phyloP scores from a whole-genome alignment of 2,329 filamentous ascomycete species.

The Verticillium zaregamsianum region DNA sequence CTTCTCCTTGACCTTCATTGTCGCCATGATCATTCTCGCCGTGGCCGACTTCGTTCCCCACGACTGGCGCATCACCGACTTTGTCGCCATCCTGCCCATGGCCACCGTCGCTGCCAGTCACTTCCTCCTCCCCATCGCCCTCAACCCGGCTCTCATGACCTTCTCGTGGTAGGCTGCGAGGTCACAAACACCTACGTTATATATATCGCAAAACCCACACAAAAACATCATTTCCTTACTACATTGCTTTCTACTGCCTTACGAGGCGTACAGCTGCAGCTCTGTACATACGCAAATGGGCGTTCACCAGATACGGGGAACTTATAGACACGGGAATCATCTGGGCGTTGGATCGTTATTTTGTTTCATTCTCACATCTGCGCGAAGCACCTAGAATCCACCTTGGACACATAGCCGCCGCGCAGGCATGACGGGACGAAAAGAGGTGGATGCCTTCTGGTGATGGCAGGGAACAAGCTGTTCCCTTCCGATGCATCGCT shows the following conservation, averaged over 20 bases:
- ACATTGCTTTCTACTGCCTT: conserved; percentile 6
- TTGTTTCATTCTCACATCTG: conserved; percentile 2
- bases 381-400: conserved; percentile 6
- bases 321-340: conserved; percentile 10
- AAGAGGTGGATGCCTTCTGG: not conserved
- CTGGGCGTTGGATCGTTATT: conserved; percentile 7
- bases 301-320: conserved; percentile 4
- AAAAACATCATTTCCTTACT: not conserved
- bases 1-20: conserved; percentile 54
- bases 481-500: not conserved
- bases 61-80: conserved; percentile 64
- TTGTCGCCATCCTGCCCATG: conserved; percentile 74
- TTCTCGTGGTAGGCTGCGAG: conserved; percentile 63
- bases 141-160: conserved; percentile 78
- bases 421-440: conserved; percentile 3
- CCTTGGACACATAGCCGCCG: conserved; percentile 3
- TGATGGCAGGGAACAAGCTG: not conserved
- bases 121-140: conserved; percentile 65
- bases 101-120: conserved; percentile 66
- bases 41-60: conserved; percentile 60
- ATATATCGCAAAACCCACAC: not conserved
- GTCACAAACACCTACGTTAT: not conserved
- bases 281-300: conserved; percentile 4
- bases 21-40: conserved; percentile 61
- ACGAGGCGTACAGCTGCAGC: conserved; percentile 1